Conservation (phyloP, 2,329 filamentous ascomycete genomes). For the Fusarium citri region DNA sequence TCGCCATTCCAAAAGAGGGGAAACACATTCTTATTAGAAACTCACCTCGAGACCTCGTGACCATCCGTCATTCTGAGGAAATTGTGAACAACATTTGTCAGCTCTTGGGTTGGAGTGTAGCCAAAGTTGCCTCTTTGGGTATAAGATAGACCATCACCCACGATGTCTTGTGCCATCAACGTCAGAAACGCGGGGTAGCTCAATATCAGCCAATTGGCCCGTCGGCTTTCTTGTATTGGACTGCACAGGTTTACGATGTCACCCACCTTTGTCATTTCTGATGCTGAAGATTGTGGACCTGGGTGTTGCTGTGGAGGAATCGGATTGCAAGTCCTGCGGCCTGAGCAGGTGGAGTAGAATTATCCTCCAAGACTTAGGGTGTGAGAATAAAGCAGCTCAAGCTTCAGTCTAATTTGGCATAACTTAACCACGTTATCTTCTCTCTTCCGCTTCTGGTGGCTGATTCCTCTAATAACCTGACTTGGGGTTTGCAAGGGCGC, state of each 20-base stretch:
- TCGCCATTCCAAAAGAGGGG: conserved; percentile 19
- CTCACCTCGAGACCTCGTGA: conserved; percentile 1
- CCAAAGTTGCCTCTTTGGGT: conserved; percentile 16
- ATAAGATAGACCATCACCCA: conserved; percentile 18
- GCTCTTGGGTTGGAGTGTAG: not conserved
- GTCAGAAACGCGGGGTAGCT: conserved; percentile 41
- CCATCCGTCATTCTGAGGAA: conserved; percentile 18
- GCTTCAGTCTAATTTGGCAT: fast-evolving
- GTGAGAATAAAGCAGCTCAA: not conserved
- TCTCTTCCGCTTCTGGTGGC: not conserved
- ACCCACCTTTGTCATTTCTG: not conserved
- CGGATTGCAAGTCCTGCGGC: not conserved
- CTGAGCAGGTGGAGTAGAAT: not conserved
- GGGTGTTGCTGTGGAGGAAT: not conserved
- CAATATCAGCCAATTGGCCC: not conserved
- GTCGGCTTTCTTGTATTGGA: not conserved
- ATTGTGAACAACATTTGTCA: conserved; percentile 20
- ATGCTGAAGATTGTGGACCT: not conserved
- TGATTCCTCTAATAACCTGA: fast-evolving
- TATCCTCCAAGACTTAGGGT: not conserved
- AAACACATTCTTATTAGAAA: conserved; percentile 10
- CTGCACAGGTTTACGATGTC: not conserved
- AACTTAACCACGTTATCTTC: fast-evolving
- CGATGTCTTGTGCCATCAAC: conserved; percentile 19
- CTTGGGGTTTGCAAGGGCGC: not conserved